phyloP scores from a whole-genome alignment of 2,329 filamentous ascomycete genomes.

The Cytospora piceae region DNA sequence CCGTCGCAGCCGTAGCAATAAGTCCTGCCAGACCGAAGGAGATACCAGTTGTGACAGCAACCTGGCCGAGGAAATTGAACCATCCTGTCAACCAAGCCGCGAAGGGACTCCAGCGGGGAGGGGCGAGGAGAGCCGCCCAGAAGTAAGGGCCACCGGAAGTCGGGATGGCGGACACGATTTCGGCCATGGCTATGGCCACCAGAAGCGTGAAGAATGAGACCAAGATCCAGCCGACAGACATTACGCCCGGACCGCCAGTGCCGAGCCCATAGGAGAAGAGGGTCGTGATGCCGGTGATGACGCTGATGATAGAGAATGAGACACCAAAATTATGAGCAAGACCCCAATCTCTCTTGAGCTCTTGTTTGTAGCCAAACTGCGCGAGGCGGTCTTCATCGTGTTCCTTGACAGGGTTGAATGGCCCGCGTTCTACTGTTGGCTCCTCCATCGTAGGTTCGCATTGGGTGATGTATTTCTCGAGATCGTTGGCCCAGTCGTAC shows the following conservation, averaged over 20 bases:
- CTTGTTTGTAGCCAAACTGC: slow-evolving; percentile 63
- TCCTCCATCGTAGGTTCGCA: slow-evolving; percentile 28
- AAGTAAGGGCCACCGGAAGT: slow-evolving; percentile 64
- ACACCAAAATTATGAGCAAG: slow-evolving; percentile 64
- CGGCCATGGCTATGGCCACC: slow-evolving; percentile 59
- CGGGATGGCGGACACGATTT: slow-evolving; percentile 63
- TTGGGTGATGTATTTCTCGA: background rate
- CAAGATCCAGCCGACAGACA: slow-evolving; percentile 60
- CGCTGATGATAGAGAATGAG: slow-evolving; percentile 64
- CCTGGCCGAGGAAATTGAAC: slow-evolving; percentile 48
- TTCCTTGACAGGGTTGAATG: slow-evolving; percentile 35
- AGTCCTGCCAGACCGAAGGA: slow-evolving; percentile 46
- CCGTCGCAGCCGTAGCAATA: slow-evolving; percentile 42
- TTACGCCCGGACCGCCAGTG: slow-evolving; percentile 59
- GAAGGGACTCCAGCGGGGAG: slow-evolving; percentile 45
- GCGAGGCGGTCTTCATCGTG: slow-evolving; percentile 57
- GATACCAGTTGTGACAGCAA: slow-evolving; percentile 47
- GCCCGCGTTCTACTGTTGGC: slow-evolving; percentile 35
- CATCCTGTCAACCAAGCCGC: slow-evolving; percentile 47
- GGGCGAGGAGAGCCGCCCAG: slow-evolving; percentile 62
- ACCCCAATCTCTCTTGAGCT: slow-evolving; percentile 61
- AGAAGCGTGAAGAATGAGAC: slow-evolving; percentile 59
- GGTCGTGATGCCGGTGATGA: slow-evolving; percentile 63
- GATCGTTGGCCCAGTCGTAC: background rate
- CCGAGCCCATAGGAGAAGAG: slow-evolving; percentile 60